These are phyloP conservation scores for Calonectria ilicicola DNA, from an alignment of 2,329 filamentous ascomycete species.

Conservation along the genomic window DNA sequence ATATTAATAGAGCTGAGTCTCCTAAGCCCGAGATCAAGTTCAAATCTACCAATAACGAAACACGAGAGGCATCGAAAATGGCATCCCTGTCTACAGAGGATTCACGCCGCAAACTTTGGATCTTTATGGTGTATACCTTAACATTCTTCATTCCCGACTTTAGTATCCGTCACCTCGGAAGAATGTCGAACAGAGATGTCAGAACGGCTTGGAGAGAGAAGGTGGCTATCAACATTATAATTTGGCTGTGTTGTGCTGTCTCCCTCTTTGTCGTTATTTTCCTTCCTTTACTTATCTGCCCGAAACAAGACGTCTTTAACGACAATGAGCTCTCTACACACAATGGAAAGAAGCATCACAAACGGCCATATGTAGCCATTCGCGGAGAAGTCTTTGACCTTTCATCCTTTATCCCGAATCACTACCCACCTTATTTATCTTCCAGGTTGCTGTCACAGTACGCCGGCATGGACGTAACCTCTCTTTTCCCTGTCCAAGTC, in stretches of 20 bases:
- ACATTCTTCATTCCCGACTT: slow-evolving; percentile 94
- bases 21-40: too few species aligned
- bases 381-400: slow-evolving; percentile 94
- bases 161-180: slow-evolving; percentile 78
- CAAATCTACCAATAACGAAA: too few species aligned
- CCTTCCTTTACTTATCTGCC: slow-evolving; percentile 90
- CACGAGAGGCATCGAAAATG: slow-evolving; percentile 90
- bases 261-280: slow-evolving; percentile 90
- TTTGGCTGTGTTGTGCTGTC: slow-evolving; percentile 86
- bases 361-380: slow-evolving; percentile 79
- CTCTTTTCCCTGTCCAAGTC: slow-evolving; percentile 93
- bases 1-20: too few species aligned
- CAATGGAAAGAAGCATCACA: slow-evolving; percentile 76
- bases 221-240: slow-evolving; percentile 96
- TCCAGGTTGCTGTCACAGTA: slow-evolving; percentile 77
- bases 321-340: slow-evolving; percentile 78
- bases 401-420: slow-evolving; percentile 75
- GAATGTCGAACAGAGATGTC: slow-evolving; percentile 93
- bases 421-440: slow-evolving; percentile 76
- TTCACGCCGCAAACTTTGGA: slow-evolving; percentile 88
- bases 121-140: slow-evolving; percentile 83
- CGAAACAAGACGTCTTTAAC: slow-evolving; percentile 89
- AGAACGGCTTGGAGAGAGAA: slow-evolving; percentile 97
- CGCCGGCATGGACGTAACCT: slow-evolving; percentile 85
- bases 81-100: slow-evolving; percentile 79